A percentile compares a stretch with the other conserved stretches of the same genome.
Evolutionary conservation across 768 basidiomycete genomes (phyloP).

Genomic region (Pleurotus ostreatus): DNA sequence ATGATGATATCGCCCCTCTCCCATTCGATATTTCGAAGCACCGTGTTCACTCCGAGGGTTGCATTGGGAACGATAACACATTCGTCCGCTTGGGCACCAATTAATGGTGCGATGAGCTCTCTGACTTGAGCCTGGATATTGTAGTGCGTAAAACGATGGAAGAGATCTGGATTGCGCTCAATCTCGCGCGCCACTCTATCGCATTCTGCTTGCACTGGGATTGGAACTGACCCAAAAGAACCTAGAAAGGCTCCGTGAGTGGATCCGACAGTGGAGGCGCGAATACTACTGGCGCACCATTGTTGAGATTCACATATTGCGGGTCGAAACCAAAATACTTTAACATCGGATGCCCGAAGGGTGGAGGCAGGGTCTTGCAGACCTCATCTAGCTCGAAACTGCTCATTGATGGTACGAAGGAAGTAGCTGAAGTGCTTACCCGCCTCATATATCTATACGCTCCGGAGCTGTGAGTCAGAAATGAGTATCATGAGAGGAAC

Average conservation of each 20-base stretch:
- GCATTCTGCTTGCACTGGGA: conserved; percentile 38
- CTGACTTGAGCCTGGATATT: conserved; percentile 31
- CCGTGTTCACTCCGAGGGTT: conserved; percentile 53
- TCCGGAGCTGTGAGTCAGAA: no score
- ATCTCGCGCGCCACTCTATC: conserved; percentile 28
- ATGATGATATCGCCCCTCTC: conserved; percentile 57
- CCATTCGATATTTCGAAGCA: conserved; percentile 62
- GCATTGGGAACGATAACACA: conserved; percentile 53
- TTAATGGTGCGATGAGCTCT: conserved; percentile 42
- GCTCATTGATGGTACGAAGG: not conserved
- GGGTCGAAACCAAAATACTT: conserved; percentile 43
- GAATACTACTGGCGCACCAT: conserved; percentile 29
- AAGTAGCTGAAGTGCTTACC: no score
- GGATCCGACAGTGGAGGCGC: conserved; percentile 7
- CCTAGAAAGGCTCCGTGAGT: conserved; percentile 30
- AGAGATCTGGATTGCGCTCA: conserved; percentile 51
- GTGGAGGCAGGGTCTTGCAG: conserved; percentile 19
- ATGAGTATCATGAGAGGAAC: no score
- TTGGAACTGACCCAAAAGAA: conserved; percentile 38
- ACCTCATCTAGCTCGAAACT: conserved; percentile 1
- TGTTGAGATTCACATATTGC: conserved; percentile 34
- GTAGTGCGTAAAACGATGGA: conserved; percentile 30
- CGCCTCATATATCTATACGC: no score
- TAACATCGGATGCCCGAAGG: conserved; percentile 41
- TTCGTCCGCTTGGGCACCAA: conserved; percentile 40